Evolutionary conservation across 2,329 filamentous ascomycete genomes (phyloP).

Genomic region (Diplodia mutila): DNA sequence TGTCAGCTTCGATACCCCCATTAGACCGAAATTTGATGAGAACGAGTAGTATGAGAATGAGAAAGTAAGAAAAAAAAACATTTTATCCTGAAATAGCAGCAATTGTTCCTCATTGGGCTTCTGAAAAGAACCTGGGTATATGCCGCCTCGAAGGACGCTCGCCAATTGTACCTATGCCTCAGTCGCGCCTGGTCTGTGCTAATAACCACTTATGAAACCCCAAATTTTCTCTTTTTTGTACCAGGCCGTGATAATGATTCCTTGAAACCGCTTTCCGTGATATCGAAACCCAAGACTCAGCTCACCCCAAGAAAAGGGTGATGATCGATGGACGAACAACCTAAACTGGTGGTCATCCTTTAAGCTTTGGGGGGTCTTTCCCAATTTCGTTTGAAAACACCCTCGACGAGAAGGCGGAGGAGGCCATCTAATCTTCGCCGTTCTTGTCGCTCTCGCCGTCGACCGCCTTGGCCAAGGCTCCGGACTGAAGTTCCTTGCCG

Average conservation of each 20-base stretch:
- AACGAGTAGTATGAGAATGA: not conserved
- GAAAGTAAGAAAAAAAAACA: not conserved
- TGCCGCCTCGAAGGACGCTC: not conserved
- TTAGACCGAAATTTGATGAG: not conserved
- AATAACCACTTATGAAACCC: not conserved
- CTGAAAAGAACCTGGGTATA: not conserved
- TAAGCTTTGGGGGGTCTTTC: not conserved
- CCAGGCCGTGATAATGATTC: not conserved
- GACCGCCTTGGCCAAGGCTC: conserved; percentile 8
- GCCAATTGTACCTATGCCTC: not conserved
- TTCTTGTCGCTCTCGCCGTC: not conserved
- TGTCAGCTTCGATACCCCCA: conserved; percentile 17
- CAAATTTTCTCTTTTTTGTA: not conserved
- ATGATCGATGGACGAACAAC: not conserved
- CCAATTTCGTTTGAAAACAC: not conserved
- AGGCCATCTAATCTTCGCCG: not conserved
- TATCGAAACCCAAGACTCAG: not conserved
- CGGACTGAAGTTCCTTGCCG: conserved; percentile 50
- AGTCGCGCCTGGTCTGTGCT: not conserved
- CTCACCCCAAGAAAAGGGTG: not conserved
- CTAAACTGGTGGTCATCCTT: not conserved
- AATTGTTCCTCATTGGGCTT: not conserved
- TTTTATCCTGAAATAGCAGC: not conserved
- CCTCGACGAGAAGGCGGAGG: not conserved
- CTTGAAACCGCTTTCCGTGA: not conserved